Evolutionary conservation across 2,329 filamentous ascomycete genomes (phyloP), one percentile per base, ranked within the genome.

Genomic region (Fusarium drepaniforme): DNA sequence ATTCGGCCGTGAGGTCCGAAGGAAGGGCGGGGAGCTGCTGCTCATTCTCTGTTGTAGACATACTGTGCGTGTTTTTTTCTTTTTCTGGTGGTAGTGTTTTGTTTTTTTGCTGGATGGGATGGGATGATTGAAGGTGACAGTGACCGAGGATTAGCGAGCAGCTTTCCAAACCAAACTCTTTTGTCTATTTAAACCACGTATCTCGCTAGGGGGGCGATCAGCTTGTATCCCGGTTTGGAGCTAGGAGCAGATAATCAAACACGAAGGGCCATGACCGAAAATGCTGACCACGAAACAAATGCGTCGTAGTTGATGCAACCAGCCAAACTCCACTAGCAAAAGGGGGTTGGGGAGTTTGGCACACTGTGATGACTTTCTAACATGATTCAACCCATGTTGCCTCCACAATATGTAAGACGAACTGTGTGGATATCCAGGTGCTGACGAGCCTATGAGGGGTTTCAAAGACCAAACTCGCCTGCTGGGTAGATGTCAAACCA

Each of bases 1-100:
- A 80, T 37, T 77, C 64, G 0, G 72, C 42, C 1, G 76, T 80
- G 8, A 80, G 30, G 4, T 73, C 77, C n/a, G 61, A 61, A 1
- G 73, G 77, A 15, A 79, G 68, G 23, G 59, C 28, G 8, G 79
- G 79, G n/a, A 80, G 76, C 33, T 72, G 23, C 15, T 71, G 23
- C 15, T 71, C 56, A 2, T 25, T 33, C 33, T 38, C 35, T 0
- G 59, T 18, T 0, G 59, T 18, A 57, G 68, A 44, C 74, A 78
- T 78, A 5, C 2, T 64, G 49, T 28, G 53, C 53, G 42, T 30
- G 13, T 13, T 51, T 16, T 18, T 7, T 9, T 25, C 35, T 35
- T 7, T 4, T 21, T 18, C 5, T 33, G 25, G 21, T 63, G 13
- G 15, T 13, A 5, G 25, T 65, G 12, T 44, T 6, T 15, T 9